phyloP scores from a whole-genome alignment of 139 green algal species.

The Monoraphidium neglectum region DNA sequence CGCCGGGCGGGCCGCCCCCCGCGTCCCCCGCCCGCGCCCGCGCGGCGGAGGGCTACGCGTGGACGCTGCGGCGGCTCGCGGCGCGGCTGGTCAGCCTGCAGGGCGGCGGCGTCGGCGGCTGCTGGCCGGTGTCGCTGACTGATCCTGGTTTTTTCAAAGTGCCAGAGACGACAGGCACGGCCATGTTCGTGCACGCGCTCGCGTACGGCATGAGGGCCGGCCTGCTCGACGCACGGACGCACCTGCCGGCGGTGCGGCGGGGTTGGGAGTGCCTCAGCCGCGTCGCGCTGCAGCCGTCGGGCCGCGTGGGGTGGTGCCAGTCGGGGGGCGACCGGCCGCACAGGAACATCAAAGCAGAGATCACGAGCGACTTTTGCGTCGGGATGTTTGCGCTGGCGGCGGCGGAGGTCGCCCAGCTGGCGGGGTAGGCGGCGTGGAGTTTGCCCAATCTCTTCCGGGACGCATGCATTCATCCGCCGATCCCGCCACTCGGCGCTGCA shows the following conservation, averaged over 20 bases:
- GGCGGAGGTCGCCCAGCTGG: constrained; percentile 6
- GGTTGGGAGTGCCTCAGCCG: constrained; percentile 14
- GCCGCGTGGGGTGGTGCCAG: constrained; percentile 11
- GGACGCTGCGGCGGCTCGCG: neutral
- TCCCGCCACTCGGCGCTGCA: too few relatives aligned
- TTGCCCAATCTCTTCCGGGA: too few relatives aligned
- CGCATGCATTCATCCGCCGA: too few relatives aligned
- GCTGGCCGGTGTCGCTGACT: neutral
- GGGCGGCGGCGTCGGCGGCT: constrained; percentile 11
- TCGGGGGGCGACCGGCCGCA: neutral
- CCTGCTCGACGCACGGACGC: neutral
- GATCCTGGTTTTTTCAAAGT: constrained; percentile 1
- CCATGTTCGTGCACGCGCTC: constrained; percentile 11
- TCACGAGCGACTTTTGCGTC: constrained; percentile 16
- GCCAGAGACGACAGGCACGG: constrained; percentile 9
- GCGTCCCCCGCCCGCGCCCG: neutral
- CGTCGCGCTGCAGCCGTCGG: constrained; percentile 1
- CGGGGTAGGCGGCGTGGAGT: too few relatives aligned
- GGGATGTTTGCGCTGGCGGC: constrained; percentile 17
- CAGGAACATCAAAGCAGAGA: neutral
- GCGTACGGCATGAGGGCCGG: neutral
- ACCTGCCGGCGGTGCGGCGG: constrained; percentile 5
- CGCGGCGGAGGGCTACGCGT: neutral
- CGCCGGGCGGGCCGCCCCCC: too few relatives aligned
- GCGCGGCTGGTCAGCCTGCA: constrained; percentile 1